These are phyloP conservation scores for Monosporozyma yasuniensis DNA, from an alignment of 805 yeast genomes.

Conservation along the genomic window DNA sequence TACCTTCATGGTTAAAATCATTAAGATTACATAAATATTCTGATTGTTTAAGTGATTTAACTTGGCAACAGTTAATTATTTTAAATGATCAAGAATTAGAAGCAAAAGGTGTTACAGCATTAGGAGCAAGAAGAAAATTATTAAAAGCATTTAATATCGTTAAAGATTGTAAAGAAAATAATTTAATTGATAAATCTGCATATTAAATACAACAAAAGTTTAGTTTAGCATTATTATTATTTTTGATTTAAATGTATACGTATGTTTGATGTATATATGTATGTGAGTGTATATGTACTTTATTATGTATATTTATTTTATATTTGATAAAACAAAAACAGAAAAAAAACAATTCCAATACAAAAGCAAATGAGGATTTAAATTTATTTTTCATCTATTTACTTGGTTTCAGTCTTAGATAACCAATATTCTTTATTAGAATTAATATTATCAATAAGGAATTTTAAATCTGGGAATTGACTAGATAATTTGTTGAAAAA, in stretches of 20 bases:
- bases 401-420: constrained; percentile 4
- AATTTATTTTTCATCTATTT: no score
- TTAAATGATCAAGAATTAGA: constrained; percentile 62
- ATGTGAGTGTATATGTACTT: neutral
- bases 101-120: constrained; percentile 76
- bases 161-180: constrained; percentile 42
- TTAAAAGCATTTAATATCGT: constrained; percentile 86
- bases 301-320: neutral
- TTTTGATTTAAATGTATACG: neutral
- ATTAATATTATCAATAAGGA: constrained; percentile 44
- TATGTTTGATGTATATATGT: neutral
- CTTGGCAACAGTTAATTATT: constrained; percentile 73
- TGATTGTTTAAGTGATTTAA: constrained; percentile 60
- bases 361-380: no score
- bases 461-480: constrained; percentile 52
- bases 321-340: neutral
- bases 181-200: constrained; percentile 27
- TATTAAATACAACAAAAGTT: no score
- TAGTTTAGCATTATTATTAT: neutral
- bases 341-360: neutral
- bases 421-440: constrained; percentile 53
- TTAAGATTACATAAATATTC: constrained; percentile 91
- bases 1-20: constrained; percentile 88
- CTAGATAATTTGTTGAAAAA: constrained; percentile 59
- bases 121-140: constrained; percentile 92